Base-by-base conservation (phyloP, 192 early-diverging fungal species). In the Podila clonocystis region DNA sequence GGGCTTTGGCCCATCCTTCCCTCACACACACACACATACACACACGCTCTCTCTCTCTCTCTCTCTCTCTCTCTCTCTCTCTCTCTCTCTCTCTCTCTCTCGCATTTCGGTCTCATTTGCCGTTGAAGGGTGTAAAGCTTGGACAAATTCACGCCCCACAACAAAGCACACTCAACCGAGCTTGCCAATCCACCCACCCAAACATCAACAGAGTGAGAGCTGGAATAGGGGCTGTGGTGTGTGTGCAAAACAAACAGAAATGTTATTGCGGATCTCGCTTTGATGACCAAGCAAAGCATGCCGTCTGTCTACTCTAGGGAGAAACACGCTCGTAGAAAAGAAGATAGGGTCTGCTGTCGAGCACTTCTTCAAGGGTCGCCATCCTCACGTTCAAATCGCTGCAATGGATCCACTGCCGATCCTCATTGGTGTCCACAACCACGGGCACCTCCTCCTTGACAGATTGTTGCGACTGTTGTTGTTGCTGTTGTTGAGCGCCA, bases 391-490 rank as follows among this genome's bases (percentile, higher is more conserved):
- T 62, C 41, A 62, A 72, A 74, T 86, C 85, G 55, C 85, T 74
- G 41, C 75, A 84, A 65, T 84, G 72, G 45, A 82, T 73, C 85
- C 85, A 86, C 36, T 72, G 70, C 33, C 76, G 58, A 22, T 67
- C 26, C 24, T 70, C 79, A 24, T 26, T n/a, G 1, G 9, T 62
- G 2, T 30, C 65, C 30, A 59, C 34, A 36, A 9, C 9, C 34
- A 36, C 50, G 13, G 50, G 9, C 0, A 17, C 33, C 22, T 63
- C 19, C 57, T 34, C 29, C 36, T 20, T 52, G 17, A 29, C 24
- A 6, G 24, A 26, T 0, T 28, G 2, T 22, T 24, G 63, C 9
- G 22, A 34, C 30, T 45, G 5, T 0, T 29, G 20, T 58, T 41
- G 38, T 22, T 41, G n/a, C 48, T 48, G 62, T 30, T 24, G 57